Base-by-base conservation (phyloP, 805 yeast species). In the Pichia sporocuriosa region DNA sequence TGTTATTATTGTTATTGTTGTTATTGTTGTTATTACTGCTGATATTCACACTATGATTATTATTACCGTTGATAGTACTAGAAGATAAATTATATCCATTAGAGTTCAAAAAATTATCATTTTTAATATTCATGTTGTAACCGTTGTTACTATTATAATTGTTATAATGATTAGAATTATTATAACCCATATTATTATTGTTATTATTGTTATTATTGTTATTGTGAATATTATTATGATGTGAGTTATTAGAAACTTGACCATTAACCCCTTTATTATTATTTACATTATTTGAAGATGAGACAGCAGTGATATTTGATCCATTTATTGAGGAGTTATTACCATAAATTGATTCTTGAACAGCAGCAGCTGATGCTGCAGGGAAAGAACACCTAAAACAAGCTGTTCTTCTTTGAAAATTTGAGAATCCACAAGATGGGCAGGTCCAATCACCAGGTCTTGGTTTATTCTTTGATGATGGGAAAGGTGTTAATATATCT, bases 371-470 rank as follows among this genome's bases (percentile, higher is more conserved):
- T 32, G 84, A 69, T 10, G 85, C 70, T 9, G 86, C 85, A 6
- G 96, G 95, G 63, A 83, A 87, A 2, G 90, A 81, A 59, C 97
- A 89, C 48, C 96, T 72, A 69, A 89, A 87, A 62, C 97, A 89
- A 2, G 94, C 94, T 3, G 94, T 84, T 62, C 97, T 74, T 55
- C 96, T 75, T 63, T 89, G 97, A 65, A 89, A 89, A 62, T 89
- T 89, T 20, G 95, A 84, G 56, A 89, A 89, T 1, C 96, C 96
- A 69, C 97, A 89, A 6, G 89, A 80, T 21, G 96, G 95, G 62
- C 97, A 89, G n/a, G 84, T 85, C 97, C 97, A 89, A 59, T 89
- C 97, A 17, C 97, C 97, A 0, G 97, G 97, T 56, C 97, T 72
- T 19, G 96, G 95, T 53, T 93, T 72, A 62, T 89, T 88, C 47